Percentiles rank a stretch among this genome's conserved stretches.
Evolutionary conservation across 192 early-diverging fungal genomes (phyloP).

Genomic region (Backusella westeae): DNA sequence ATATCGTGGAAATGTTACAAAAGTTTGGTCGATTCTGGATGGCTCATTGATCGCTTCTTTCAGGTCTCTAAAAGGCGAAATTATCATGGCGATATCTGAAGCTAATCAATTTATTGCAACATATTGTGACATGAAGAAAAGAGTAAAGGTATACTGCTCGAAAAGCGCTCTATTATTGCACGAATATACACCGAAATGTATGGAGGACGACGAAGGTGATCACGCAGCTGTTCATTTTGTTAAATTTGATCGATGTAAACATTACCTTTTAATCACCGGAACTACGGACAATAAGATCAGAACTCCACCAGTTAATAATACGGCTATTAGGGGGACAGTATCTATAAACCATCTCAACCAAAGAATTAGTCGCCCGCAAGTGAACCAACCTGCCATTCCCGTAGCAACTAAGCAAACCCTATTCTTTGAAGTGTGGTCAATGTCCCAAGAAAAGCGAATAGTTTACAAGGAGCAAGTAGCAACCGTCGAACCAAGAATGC

Average conservation of each 20-base stretch:
- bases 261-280: neutral
- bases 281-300: neutral
- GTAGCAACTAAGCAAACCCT: neutral
- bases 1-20: neutral
- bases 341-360: neutral
- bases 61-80: neutral
- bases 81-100: neutral
- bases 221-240: neutral
- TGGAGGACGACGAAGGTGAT: neutral
- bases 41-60: neutral
- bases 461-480: neutral
- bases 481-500: neutral
- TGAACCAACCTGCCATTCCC: neutral
- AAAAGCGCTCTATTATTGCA: neutral
- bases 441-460: neutral
- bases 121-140: neutral
- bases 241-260: neutral
- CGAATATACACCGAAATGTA: neutral
- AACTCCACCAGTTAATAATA: neutral
- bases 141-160: neutral
- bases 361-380: neutral
- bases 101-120: neutral
- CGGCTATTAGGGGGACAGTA: too few relatives aligned
- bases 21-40: neutral
- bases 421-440: neutral